Conservation (phyloP, 345 rosid genomes). For the Lepidium aucheri region DNA sequence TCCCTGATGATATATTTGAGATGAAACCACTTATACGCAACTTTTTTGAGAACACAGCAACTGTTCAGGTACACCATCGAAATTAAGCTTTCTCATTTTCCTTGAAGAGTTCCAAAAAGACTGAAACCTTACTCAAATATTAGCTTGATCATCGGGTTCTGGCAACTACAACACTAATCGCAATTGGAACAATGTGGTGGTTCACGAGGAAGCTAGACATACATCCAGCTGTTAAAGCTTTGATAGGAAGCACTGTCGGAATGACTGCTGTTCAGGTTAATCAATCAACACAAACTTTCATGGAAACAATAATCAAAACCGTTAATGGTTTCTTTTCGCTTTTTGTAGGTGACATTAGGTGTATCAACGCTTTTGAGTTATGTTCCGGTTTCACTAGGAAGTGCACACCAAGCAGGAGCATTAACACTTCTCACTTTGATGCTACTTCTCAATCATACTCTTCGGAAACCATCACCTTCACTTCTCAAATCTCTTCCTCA, state of each 20-base stretch:
- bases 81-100: background rate
- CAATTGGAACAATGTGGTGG: constrained; percentile 68
- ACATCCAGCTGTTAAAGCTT: constrained; percentile 71
- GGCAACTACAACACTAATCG: constrained; percentile 55
- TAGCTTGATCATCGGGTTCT: constrained; percentile 91
- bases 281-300: background rate
- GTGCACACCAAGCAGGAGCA: constrained; percentile 87
- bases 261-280: constrained; percentile 81
- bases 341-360: constrained; percentile 66
- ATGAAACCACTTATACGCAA: constrained; percentile 82
- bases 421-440: constrained; percentile 66
- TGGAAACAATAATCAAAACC: background rate
- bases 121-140: background rate
- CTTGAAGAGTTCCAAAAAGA: background rate
- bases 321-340: background rate
- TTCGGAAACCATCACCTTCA: constrained; percentile 59
- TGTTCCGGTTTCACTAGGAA: constrained; percentile 77
- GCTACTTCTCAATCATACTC: constrained; percentile 76
- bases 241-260: constrained; percentile 69
- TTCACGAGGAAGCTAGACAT: constrained; percentile 67
- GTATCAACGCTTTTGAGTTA: constrained; percentile 76
- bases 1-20: constrained; percentile 67
- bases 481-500: constrained; percentile 79
- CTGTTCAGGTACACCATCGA: constrained; percentile 58
- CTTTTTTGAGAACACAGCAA: constrained; percentile 85